Conservation (phyloP, 2,329 filamentous ascomycete species). For the Ascochyta viciae-villosae region DNA sequence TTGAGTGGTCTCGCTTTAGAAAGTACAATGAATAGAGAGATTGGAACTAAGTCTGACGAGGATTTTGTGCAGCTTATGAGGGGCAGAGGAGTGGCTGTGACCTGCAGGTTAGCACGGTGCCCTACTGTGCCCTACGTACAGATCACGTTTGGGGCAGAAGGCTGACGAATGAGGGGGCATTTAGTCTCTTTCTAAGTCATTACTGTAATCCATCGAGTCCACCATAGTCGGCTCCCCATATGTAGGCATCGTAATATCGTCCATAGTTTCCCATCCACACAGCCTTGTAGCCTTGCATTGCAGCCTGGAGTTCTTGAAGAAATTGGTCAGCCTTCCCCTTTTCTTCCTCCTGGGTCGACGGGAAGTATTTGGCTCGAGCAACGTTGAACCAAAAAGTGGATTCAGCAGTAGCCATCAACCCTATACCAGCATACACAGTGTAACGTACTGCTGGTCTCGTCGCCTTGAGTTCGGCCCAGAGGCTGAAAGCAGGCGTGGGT, state of each 20-base stretch:
- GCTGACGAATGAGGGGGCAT: no score
- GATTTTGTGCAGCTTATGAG: no score
- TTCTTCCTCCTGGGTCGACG: conserved; percentile 19
- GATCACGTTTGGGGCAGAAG: no score
- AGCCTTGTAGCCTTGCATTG: conserved; percentile 19
- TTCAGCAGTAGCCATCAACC: conserved; percentile 32
- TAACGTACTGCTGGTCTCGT: conserved; percentile 28
- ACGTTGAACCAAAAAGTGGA: conserved; percentile 40
- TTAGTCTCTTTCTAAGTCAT: not conserved
- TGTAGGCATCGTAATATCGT: conserved; percentile 23
- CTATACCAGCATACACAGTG: conserved; percentile 34
- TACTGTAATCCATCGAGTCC: conserved; percentile 16
- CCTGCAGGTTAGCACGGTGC: no score
- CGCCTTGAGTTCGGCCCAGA: conserved; percentile 26
- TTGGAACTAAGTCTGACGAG: no score
- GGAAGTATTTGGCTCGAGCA: conserved; percentile 37
- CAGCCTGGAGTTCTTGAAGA: conserved; percentile 9
- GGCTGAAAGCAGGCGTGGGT: conserved; percentile 14
- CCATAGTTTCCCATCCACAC: conserved; percentile 31
- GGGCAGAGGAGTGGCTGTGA: no score
- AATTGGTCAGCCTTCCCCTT: conserved; percentile 24
- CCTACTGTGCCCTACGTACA: no score
- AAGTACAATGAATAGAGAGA: no score
- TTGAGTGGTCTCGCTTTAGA: no score
- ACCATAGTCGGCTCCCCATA: conserved; percentile 32